Evolutionary conservation across 306 rosid genomes (phyloP).

Genomic region (Macrotyloma uniflorum): DNA sequence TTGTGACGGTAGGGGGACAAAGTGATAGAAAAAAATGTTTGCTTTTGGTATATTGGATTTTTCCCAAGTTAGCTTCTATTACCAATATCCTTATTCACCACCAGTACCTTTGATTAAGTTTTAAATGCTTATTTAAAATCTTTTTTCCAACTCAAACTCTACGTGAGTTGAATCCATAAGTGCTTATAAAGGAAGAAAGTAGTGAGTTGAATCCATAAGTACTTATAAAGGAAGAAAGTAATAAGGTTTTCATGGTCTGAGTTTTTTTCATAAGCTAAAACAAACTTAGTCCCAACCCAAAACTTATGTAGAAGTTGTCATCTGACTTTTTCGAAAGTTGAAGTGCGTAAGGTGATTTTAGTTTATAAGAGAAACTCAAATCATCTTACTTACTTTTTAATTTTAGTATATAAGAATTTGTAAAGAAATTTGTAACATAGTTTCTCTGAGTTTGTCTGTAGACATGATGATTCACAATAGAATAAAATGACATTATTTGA

Average conservation of each 20-base stretch:
- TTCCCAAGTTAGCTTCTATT: constrained; percentile 3
- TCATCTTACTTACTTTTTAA: background rate
- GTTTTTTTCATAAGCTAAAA: background rate
- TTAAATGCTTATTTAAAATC: background rate
- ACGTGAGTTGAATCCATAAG: background rate
- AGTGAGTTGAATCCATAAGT: background rate
- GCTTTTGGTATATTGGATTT: background rate
- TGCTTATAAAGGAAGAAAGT: too few species aligned
- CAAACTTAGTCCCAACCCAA: background rate
- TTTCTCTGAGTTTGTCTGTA: background rate
- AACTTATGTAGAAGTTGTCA: background rate
- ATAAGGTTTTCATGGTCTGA: background rate
- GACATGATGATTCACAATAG: background rate
- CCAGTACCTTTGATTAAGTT: background rate
- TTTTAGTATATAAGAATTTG: too few species aligned
- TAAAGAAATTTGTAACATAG: too few species aligned
- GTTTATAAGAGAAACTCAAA: background rate
- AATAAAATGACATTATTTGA: background rate
- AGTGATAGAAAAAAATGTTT: background rate
- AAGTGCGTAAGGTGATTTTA: background rate
- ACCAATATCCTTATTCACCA: background rate
- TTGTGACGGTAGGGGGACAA: background rate
- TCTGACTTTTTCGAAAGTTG: background rate
- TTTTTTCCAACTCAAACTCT: background rate
- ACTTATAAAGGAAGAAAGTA: background rate